Base-by-base conservation (phyloP, 148 eudicot species). In the Beta vulgaris region DNA sequence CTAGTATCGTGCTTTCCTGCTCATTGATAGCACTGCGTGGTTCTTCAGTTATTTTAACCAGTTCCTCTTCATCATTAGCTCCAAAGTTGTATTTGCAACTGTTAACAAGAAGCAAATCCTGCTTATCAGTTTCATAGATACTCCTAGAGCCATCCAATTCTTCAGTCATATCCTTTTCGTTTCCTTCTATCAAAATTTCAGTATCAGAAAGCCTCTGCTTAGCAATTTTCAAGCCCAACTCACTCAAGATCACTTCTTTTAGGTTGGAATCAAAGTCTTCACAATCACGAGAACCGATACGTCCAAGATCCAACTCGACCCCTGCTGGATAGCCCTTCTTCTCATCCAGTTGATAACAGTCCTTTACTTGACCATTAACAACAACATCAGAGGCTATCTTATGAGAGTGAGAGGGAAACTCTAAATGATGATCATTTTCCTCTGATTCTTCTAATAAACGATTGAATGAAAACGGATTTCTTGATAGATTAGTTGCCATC, bases 1-100 rank as follows among this genome's bases (percentile, higher is more conserved):
- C 90, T 1, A 79, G 77, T 28, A 73, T 64, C 28, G 76, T 68
- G 62, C 46, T 83, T 28, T 86, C 91, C 61, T 78, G 87, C 77
- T 82, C 93, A 80, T 85, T 80, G 25, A 71, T 74, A 63, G 70
- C 86, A 69, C 29, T 75, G 28, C 74, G 73, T 65, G 61, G 78
- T 62, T 86, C 87, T 73, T 70, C 23, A 6, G 81, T 49, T 54
- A 75, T 80, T 69, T 73, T 76, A 72, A 71, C 31, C 23, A 72
- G 62, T 54, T 68, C 82, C 73, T 57, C 76, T 51, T 61, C 81
- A 76, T 73, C 80, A 36, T 46, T 64, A 70, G 62, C 80, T 53
- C 66, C 83, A 81, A 60, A 40, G 58, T 69, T 37, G 58, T 61
- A 75, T 44, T 76, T 55, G 53, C 73, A 82, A 34, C 62, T 32